Percentiles rank a stretch among this genome's conserved stretches.
Evolutionary conservation across 768 basidiomycete species (phyloP).

Genomic region (Chalciporus piperatus): DNA sequence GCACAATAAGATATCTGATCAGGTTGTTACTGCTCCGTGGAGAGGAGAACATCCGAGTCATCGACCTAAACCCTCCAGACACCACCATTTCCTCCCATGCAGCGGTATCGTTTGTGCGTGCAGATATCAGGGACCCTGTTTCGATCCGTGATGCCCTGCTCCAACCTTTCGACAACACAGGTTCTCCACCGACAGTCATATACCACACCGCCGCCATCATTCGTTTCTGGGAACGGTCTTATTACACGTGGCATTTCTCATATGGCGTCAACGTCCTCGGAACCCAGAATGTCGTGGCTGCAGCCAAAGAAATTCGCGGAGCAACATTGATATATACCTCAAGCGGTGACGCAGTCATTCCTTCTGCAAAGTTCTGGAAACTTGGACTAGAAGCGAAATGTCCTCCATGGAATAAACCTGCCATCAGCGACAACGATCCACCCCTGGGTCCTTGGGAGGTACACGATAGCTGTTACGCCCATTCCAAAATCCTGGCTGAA

Average conservation of each 20-base stretch:
- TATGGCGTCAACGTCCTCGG: constrained; percentile 48
- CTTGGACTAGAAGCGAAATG: constrained; percentile 22
- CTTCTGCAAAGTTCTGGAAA: constrained; percentile 35
- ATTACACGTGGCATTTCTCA: constrained; percentile 15
- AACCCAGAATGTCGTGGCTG: constrained; percentile 42
- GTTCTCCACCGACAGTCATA: constrained; percentile 18
- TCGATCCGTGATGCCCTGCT: constrained; percentile 28
- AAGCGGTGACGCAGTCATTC: constrained; percentile 45
- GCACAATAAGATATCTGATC: constrained; percentile 28
- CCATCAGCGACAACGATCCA: constrained; percentile 49
- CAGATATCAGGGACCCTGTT: constrained; percentile 31
- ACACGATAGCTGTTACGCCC: constrained; percentile 49
- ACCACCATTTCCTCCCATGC: constrained; percentile 21
- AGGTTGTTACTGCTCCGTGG: constrained; percentile 35
- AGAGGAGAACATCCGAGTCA: constrained; percentile 31
- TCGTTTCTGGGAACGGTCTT: constrained; percentile 23
- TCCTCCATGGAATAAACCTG: constrained; percentile 4
- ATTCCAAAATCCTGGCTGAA: constrained; percentile 54
- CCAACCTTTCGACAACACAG: constrained; percentile 18
- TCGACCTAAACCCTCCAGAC: constrained; percentile 31
- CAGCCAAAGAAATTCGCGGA: constrained; percentile 35
- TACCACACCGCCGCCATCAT: constrained; percentile 23
- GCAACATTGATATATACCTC: constrained; percentile 46
- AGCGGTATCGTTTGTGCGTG: constrained; percentile 29
- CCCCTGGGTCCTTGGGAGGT: constrained; percentile 37